These are phyloP conservation scores for Lentinula lateritia DNA, from an alignment of 768 basidiomycete genomes.

Conservation along the genomic window DNA sequence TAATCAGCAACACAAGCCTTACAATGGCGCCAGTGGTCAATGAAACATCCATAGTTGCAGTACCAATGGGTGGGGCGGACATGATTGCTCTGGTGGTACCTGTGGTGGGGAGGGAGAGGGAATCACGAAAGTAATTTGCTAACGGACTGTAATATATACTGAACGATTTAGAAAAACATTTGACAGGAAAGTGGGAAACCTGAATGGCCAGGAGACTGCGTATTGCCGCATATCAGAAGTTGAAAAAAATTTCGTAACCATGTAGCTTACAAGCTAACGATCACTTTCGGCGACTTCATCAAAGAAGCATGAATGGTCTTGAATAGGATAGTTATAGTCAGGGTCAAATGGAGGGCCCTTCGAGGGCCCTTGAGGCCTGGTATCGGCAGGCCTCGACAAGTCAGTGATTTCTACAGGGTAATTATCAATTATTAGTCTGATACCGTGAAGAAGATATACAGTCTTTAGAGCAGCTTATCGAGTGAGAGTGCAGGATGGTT, in stretches of 20 bases:
- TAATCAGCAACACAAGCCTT: neutral
- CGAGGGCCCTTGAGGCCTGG: neutral
- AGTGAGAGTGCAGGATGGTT: too few species aligned
- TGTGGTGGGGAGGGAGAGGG: neutral
- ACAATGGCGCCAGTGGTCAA: slow-evolving; percentile 2
- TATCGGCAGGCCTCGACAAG: too few species aligned
- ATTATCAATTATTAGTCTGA: too few species aligned
- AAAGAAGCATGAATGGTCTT: neutral
- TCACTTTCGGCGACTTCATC: neutral
- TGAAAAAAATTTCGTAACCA: neutral
- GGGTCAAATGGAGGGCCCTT: neutral
- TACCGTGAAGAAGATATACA: too few species aligned
- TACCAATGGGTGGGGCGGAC: neutral
- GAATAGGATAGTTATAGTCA: neutral
- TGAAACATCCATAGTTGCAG: neutral
- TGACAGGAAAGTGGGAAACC: neutral
- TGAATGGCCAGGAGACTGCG: neutral
- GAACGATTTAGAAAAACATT: neutral
- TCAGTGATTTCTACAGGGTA: too few species aligned
- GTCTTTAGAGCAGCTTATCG: too few species aligned
- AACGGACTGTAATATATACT: neutral
- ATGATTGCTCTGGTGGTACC: neutral
- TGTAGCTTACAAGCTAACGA: neutral
- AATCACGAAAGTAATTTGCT: neutral
- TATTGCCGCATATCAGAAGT: neutral